A percentile compares a stretch with the other conserved stretches of the same genome.
These are phyloP conservation scores for Termitomyces sp. DNA, from an alignment of 768 basidiomycete genomes.

Conservation along the genomic window DNA sequence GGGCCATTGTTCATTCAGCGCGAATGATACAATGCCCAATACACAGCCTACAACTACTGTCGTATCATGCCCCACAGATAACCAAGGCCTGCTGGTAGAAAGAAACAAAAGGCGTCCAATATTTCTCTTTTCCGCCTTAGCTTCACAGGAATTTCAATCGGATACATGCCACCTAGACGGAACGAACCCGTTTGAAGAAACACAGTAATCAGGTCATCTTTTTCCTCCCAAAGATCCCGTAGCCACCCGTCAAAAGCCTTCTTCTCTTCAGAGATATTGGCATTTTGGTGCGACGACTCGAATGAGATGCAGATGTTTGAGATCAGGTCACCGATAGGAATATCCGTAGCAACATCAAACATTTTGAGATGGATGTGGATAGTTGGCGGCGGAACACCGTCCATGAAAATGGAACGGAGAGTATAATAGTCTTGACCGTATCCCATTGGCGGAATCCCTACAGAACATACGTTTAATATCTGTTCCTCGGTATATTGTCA, in stretches of 20 bases:
- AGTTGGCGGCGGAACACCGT: conserved; percentile 73
- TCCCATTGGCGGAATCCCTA: conserved; percentile 71
- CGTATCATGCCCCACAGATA: conserved; percentile 42
- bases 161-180: conserved; percentile 17
- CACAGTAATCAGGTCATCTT: conserved; percentile 71
- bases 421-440: conserved; percentile 91
- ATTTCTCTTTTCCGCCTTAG: conserved; percentile 50
- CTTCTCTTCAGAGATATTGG: conserved; percentile 57
- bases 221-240: conserved; percentile 72
- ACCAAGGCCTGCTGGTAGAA: conserved; percentile 48
- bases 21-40: not conserved
- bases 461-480: not conserved
- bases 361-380: conserved; percentile 85
- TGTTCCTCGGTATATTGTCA: not conserved
- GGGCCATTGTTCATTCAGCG: not conserved
- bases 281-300: conserved; percentile 25
- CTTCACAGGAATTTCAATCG: conserved; percentile 53
- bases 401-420: conserved; percentile 80
- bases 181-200: conserved; percentile 55
- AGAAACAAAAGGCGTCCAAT: conserved; percentile 65
- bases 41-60: conserved; percentile 13
- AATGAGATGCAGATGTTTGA: conserved; percentile 20
- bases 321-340: conserved; percentile 66
- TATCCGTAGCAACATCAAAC: conserved; percentile 58
- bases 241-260: conserved; percentile 80